Evolutionary conservation across 441 rosid genomes (phyloP).

Genomic region (Lagerstroemia fauriei): DNA sequence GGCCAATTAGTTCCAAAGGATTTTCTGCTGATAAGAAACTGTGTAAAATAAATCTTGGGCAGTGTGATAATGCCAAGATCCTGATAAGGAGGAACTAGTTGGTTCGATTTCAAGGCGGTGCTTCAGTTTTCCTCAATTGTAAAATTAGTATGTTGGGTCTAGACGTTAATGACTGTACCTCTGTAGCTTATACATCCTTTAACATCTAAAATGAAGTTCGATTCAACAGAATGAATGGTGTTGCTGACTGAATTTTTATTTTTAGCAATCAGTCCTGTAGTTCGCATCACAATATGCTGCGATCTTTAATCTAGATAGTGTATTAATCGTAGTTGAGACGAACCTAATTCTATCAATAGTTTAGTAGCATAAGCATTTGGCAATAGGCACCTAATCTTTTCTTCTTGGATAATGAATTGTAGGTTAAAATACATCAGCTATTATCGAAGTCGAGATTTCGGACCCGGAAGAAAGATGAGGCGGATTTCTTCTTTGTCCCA

Average conservation of each 20-base stretch:
- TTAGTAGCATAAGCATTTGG: background rate
- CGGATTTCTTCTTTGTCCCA: constrained; percentile 93
- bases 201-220: background rate
- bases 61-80: background rate
- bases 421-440: constrained; percentile 83
- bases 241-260: background rate
- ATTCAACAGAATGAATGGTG: background rate
- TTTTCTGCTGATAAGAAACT: background rate
- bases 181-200: background rate
- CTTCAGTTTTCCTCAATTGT: background rate
- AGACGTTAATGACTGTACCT: background rate
- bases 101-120: background rate
- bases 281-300: background rate
- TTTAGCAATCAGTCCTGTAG: background rate
- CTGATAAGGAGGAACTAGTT: background rate
- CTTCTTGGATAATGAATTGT: constrained; percentile 1
- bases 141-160: background rate
- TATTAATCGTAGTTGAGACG: background rate
- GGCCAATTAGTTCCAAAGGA: too few species aligned
- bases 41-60: background rate
- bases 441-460: constrained; percentile 61
- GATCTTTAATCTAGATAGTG: background rate
- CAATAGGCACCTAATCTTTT: background rate
- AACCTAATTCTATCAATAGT: background rate
- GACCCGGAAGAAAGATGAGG: constrained; percentile 71